These are phyloP conservation scores for Blumeriella jaapii DNA, from an alignment of 2,329 filamentous ascomycete species.

Conservation along the genomic window DNA sequence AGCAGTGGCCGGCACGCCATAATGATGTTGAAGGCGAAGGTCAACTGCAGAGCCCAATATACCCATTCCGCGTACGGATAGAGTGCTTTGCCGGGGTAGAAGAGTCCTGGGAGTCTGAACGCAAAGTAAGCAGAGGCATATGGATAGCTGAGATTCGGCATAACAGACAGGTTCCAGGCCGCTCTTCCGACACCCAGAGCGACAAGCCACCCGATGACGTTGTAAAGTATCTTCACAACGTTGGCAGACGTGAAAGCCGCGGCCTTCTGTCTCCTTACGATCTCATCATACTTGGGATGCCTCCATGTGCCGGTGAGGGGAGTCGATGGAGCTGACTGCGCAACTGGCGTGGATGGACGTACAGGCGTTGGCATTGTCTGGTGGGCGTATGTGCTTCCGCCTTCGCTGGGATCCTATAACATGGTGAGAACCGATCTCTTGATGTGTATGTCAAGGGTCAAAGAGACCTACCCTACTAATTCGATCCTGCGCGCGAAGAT, in stretches of 20 bases:
- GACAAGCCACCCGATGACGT: slow-evolving; percentile 43
- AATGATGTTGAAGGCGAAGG: slow-evolving; percentile 60
- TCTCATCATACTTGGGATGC: slow-evolving; percentile 81
- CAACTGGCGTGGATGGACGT: slow-evolving; percentile 20
- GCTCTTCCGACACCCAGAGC: slow-evolving; percentile 35
- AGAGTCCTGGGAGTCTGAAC: slow-evolving; percentile 23
- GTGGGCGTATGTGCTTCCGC: background rate
- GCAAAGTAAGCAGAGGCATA: slow-evolving; percentile 4
- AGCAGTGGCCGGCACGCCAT: slow-evolving; percentile 62
- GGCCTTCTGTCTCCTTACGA: slow-evolving; percentile 67
- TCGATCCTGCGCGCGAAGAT: background rate
- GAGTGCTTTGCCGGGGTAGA: slow-evolving; percentile 13
- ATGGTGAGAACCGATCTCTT: background rate
- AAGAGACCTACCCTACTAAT: slow-evolving; percentile 2
- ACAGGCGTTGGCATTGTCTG: slow-evolving; percentile 19
- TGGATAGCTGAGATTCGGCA: too few species aligned
- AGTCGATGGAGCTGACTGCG: slow-evolving; percentile 17
- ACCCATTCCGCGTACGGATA: slow-evolving; percentile 22
- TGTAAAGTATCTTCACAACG: slow-evolving; percentile 57
- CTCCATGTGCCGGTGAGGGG: slow-evolving; percentile 64
- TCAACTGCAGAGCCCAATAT: slow-evolving; percentile 38
- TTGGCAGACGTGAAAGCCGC: slow-evolving; percentile 72
- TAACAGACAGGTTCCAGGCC: slow-evolving; percentile 22
- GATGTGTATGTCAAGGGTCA: slow-evolving; percentile 6
- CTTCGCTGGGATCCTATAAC: background rate